phyloP scores from a whole-genome alignment of 345 rosid species.

The Arabis alpina region DNA sequence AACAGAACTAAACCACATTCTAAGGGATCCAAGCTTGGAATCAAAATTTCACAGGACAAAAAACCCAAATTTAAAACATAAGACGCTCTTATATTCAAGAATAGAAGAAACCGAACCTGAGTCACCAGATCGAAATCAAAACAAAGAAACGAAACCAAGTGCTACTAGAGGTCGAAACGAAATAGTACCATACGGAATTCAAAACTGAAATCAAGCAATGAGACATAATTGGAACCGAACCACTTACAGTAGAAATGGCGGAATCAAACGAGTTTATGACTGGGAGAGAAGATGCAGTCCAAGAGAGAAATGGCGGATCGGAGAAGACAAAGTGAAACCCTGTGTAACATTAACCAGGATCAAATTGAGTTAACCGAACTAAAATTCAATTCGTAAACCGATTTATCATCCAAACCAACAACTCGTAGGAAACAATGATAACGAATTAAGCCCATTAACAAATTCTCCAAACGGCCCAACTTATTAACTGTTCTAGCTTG shows the following conservation, averaged over 20 bases:
- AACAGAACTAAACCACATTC: background rate
- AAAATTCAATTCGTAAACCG: too few relatives aligned
- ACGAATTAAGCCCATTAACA: too few relatives aligned
- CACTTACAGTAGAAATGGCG: slow-evolving; percentile 16
- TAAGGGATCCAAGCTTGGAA: background rate
- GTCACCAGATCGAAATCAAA: background rate
- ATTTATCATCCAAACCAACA: too few relatives aligned
- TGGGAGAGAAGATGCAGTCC: background rate
- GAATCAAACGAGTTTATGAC: background rate
- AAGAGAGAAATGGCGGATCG: slow-evolving; percentile 6
- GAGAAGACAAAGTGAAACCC: slow-evolving; percentile 11
- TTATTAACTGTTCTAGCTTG: too few relatives aligned
- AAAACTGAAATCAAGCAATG: background rate
- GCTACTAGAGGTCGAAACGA: too few relatives aligned
- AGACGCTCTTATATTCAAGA: slow-evolving; percentile 1
- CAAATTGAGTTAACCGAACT: too few relatives aligned
- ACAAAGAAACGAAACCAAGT: too few relatives aligned
- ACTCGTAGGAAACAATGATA: too few relatives aligned
- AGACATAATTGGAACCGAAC: background rate
- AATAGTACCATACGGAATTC: background rate
- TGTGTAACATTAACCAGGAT: background rate
- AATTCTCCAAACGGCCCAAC: too few relatives aligned
- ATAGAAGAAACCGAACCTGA: background rate
- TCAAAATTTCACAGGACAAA: background rate
- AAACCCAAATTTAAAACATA: background rate